phyloP scores from a whole-genome alignment of 495 filamentous ascomycete species.

The Penicilliopsis zonata region DNA sequence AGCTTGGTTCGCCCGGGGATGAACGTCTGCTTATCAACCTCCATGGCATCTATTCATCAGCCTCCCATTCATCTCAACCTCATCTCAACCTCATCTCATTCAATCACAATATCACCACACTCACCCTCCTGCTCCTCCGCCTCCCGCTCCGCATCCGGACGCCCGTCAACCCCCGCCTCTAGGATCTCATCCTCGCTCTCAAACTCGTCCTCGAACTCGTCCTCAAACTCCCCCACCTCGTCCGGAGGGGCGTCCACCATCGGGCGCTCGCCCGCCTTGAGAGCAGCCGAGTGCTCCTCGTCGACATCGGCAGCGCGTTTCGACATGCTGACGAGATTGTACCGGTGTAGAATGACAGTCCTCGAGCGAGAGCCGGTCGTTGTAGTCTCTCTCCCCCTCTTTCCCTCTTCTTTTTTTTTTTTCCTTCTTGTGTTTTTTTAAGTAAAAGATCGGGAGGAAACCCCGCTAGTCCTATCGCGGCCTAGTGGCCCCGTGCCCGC shows the following conservation, averaged over 20 bases:
- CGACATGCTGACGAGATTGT: conserved; percentile 40
- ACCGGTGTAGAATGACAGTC: no score
- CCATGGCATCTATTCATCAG: conserved; percentile 64
- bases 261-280: conserved; percentile 61
- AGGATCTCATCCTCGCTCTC: conserved; percentile 94
- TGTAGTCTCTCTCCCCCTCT: no score
- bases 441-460: conserved; percentile 4
- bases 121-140: conserved; percentile 64
- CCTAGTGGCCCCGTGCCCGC: background rate
- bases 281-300: conserved; percentile 40
- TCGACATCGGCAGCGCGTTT: conserved; percentile 52
- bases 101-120: conserved; percentile 10
- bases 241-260: conserved; percentile 29
- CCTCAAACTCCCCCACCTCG: conserved; percentile 84
- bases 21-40: conserved; percentile 83
- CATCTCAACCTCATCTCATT: no score
- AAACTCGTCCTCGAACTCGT: conserved; percentile 93
- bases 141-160: conserved; percentile 85
- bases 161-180: conserved; percentile 86
- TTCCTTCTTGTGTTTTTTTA: conserved; percentile 9
- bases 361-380: no score
- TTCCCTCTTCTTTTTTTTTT: background rate
- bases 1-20: conserved; percentile 85
- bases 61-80: no score
- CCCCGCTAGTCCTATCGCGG: background rate